Percentiles rank a stretch among this genome's conserved stretches.
Conservation (phyloP, 441 rosid species). For the Syzygium syzygioides region DNA sequence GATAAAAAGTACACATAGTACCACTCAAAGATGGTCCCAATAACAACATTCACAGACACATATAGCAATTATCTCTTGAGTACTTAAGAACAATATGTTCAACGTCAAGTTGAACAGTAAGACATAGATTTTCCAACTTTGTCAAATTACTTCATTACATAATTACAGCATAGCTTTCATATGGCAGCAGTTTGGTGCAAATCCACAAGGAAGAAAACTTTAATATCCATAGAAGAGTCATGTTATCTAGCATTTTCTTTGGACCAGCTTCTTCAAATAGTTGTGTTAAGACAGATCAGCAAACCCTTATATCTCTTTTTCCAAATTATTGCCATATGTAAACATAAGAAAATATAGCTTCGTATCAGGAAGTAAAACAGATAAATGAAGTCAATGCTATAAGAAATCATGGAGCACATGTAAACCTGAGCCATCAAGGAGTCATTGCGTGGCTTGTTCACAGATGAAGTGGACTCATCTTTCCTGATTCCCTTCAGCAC, state of each 20-base stretch:
- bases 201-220: background rate
- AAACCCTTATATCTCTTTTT: background rate
- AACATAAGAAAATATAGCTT: background rate
- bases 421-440: constrained; percentile 60
- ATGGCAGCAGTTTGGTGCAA: background rate
- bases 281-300: background rate
- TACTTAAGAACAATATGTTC: background rate
- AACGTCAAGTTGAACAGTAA: background rate
- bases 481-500: constrained; percentile 34
- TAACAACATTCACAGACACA: background rate
- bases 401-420: background rate
- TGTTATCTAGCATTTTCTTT: background rate
- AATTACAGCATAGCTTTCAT: background rate
- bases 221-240: background rate
- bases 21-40: background rate
- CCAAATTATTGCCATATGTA: background rate
- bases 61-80: background rate
- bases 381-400: background rate
- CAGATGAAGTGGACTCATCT: constrained; percentile 34
- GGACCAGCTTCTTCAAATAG: background rate
- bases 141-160: background rate
- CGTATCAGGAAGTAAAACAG: background rate
- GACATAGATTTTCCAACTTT: background rate
- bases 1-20: background rate
- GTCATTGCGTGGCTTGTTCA: constrained; percentile 40